A percentile compares a stretch with the other conserved stretches of the same genome.
phyloP scores from a whole-genome alignment of 2,329 filamentous ascomycete species.

The Fusarium piperis region DNA sequence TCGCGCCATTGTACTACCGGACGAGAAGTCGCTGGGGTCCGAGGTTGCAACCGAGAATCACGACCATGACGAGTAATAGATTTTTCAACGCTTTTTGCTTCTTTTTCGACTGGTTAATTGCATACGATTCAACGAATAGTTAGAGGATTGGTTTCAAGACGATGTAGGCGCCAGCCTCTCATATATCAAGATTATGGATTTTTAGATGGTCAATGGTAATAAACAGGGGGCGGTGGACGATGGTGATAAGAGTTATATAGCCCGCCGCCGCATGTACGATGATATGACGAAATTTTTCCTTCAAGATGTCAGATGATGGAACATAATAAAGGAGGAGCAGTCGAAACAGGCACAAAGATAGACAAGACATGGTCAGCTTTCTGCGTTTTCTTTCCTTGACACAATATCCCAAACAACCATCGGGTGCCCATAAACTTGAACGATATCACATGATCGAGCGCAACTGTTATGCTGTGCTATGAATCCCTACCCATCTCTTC shows the following conservation, averaged over 20 bases:
- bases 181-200: background rate
- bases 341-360: background rate
- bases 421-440: no score
- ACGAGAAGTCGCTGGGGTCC: slow-evolving; percentile 32
- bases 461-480: background rate
- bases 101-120: background rate
- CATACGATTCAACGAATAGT: background rate
- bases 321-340: background rate
- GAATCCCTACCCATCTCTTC: slow-evolving; percentile 35
- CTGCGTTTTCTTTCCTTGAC: background rate
- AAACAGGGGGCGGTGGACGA: background rate
- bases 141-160: background rate
- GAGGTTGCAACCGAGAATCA: slow-evolving; percentile 19
- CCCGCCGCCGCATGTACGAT: background rate
- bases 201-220: background rate
- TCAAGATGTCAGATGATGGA: background rate
- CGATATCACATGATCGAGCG: no score
- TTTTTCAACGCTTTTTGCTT: background rate
- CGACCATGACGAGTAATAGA: slow-evolving; percentile 21
- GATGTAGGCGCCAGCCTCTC: background rate
- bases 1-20: slow-evolving; percentile 47
- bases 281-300: background rate
- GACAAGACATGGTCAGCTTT: background rate
- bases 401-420: background rate
- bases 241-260: background rate